Evolutionary conservation across 495 filamentous ascomycete genomes (phyloP), one percentile per base, ranked within the genome.

Genomic region (Xanthoparmelia taractica): DNA sequence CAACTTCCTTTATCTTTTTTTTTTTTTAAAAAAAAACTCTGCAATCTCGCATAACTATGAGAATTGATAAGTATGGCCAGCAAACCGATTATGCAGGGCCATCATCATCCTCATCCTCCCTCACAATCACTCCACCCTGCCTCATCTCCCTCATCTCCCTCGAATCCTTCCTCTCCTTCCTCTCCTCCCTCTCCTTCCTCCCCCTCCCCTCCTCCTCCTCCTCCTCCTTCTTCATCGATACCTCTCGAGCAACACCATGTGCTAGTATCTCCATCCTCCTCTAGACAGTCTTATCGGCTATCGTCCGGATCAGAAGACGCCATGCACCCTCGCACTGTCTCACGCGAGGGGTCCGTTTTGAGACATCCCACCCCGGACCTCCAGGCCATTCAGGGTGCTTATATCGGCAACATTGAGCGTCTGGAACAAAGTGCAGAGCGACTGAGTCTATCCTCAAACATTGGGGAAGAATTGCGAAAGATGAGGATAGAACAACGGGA

Each of bases 351-450:
- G 34, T 80, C 83, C 47, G 72, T 85, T 36, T 79, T 92, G 59
- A 84, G 80, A 65, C 89, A 94, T 72, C 90, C 90, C 25, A 87
- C 81, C 7, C 89, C 90, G 27, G 90, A 92, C 73, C 75, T 87
- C 43, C 86, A 88, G 69, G 83, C 85, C 27, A 75, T 89, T 50
- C 87, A 90, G 68, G 87, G 87, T 31, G 87, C 87, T 36, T 90
- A 87, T 69, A 74, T 85, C 27, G 80, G 82, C 70, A 93, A 92
- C 78, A 86, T 96, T 63, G 88, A 91, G 71, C 83, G 88, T 50
- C 77, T 96, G 66, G 91, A 96, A 70, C 82, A 85, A 65, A 89
- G 85, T 48, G 91, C 91, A 31, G 91, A 95, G 75, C 82, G 86
- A 43, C 77, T 96, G 70, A 92, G 87, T 69, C 83, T 84, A 71